Percentiles rank a stretch among this genome's conserved stretches.
Conservation (phyloP, 257 asterid genomes). For the Handroanthus guayacan region DNA sequence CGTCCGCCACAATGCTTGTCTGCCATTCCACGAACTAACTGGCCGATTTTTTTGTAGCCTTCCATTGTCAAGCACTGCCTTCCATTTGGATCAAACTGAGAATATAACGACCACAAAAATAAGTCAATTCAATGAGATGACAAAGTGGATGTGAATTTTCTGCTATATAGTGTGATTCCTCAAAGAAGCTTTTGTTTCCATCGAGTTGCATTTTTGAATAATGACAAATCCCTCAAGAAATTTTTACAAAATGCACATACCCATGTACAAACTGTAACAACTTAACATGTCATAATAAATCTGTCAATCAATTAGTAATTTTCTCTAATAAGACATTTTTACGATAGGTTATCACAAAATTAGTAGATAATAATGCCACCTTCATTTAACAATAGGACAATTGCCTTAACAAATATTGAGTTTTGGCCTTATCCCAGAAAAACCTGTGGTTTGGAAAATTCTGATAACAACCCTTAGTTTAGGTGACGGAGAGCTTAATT, state of each 20-base stretch:
- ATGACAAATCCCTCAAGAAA: background rate
- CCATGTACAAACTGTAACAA: background rate
- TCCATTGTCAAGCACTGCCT: conserved; percentile 97
- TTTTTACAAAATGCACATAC: background rate
- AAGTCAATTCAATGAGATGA: background rate
- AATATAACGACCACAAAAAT: conserved; percentile 4
- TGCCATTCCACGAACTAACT: conserved; percentile 58
- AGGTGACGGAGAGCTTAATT: too few relatives aligned
- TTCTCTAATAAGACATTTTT: background rate
- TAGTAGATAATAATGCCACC: background rate
- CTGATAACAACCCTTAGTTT: too few relatives aligned
- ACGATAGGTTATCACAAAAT: background rate
- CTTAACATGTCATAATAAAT: background rate
- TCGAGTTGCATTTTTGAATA: background rate
- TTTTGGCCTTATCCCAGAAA: too few relatives aligned
- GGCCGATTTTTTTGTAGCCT: conserved; percentile 80
- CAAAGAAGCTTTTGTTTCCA: background rate
- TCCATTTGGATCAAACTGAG: conserved; percentile 97
- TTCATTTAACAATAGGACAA: background rate
- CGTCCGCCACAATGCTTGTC: conserved; percentile 64
- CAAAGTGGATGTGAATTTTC: conserved; percentile 5
- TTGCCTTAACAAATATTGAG: too few relatives aligned
- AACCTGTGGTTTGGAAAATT: too few relatives aligned
- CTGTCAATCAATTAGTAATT: background rate
- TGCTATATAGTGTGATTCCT: background rate